A percentile compares a stretch with the other conserved stretches of the same genome.
phyloP scores from a whole-genome alignment of 2,329 filamentous ascomycete genomes.

The Diplodia scrobiculata region DNA sequence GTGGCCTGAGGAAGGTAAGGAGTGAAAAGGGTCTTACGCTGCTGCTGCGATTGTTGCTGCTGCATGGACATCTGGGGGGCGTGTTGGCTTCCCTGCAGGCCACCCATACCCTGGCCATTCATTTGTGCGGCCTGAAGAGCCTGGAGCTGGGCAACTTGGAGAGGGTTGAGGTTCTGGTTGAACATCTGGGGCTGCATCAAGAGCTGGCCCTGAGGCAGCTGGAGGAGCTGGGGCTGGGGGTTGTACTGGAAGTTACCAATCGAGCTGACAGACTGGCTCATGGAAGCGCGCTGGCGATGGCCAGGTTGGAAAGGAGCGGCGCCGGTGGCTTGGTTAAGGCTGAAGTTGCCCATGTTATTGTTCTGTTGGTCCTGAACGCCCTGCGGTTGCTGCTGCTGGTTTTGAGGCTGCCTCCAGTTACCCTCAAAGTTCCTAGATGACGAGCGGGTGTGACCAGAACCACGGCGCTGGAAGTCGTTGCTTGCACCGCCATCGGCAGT shows the following conservation, averaged over 20 bases:
- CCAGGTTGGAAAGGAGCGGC: conserved; percentile 83
- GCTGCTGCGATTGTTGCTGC: conserved; percentile 71
- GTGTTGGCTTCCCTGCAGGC: conserved; percentile 70
- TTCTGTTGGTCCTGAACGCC: conserved; percentile 54
- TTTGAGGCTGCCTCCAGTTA: conserved; percentile 89
- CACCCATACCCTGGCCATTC: conserved; percentile 69
- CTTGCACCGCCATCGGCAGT: conserved; percentile 56
- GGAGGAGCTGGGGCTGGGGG: conserved; percentile 82
- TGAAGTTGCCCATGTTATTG: conserved; percentile 62
- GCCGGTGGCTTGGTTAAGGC: conserved; percentile 70
- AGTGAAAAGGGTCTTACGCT: conserved; percentile 97
- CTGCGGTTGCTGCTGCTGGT: conserved; percentile 49
- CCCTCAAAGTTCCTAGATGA: conserved; percentile 94
- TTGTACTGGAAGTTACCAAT: conserved; percentile 89
- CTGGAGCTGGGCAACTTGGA: conserved; percentile 88
- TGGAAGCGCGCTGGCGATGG: conserved; percentile 80
- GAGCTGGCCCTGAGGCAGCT: conserved; percentile 80
- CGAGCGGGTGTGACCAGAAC: conserved; percentile 78
- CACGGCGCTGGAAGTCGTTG: conserved; percentile 72
- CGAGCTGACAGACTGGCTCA: conserved; percentile 79
- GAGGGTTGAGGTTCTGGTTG: conserved; percentile 81
- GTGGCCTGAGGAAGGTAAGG: conserved; percentile 95
- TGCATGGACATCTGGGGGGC: conserved; percentile 62
- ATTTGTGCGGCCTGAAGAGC: conserved; percentile 87
- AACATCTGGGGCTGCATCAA: conserved; percentile 82